Evolutionary conservation across 1,284 basidiomycete species (phyloP).

Genomic region (Trametes hirsuta): DNA sequence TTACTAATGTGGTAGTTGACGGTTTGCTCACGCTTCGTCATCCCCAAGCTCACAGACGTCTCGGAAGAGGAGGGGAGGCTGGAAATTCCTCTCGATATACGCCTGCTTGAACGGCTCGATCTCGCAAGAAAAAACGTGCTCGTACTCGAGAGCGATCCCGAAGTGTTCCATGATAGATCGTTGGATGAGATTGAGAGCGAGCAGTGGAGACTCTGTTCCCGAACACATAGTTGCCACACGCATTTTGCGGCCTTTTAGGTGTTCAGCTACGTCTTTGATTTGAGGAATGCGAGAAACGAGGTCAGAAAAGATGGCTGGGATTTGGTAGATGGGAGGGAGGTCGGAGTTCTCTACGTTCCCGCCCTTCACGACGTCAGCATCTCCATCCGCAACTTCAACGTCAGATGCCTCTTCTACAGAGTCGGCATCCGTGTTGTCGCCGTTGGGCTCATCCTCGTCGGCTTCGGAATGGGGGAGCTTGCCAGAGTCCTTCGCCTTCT

Average conservation of each 20-base stretch:
- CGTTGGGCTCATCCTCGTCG: conserved; percentile 36
- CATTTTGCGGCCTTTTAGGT: conserved; percentile 80
- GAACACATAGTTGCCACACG: conserved; percentile 98
- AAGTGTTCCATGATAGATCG: conserved; percentile 75
- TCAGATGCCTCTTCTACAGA: conserved; percentile 21
- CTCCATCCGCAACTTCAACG: neutral
- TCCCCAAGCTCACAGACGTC: conserved; percentile 93
- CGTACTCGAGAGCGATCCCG: conserved; percentile 68
- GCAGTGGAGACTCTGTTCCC: conserved; percentile 92
- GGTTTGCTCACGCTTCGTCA: conserved; percentile 63
- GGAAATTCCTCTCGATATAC: conserved; percentile 96
- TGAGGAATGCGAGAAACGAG: conserved; percentile 75
- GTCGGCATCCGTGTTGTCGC: conserved; percentile 19
- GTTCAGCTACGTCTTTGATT: conserved; percentile 70
- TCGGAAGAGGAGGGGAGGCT: conserved; percentile 88
- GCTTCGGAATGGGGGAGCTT: conserved; percentile 35
- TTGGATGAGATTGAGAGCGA: conserved; percentile 86
- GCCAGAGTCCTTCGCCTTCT: conserved; percentile 20
- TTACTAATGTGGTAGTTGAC: neutral
- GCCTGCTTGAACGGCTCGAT: conserved; percentile 99
- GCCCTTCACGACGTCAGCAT: conserved; percentile 29
- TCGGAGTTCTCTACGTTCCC: conserved; percentile 52
- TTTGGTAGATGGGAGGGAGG: conserved; percentile 83
- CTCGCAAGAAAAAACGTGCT: conserved; percentile 97
- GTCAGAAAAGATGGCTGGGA: conserved; percentile 86